These are phyloP conservation scores for Geotrichum reessii DNA, from an alignment of 1,139 yeast species.

Conservation along the genomic window DNA sequence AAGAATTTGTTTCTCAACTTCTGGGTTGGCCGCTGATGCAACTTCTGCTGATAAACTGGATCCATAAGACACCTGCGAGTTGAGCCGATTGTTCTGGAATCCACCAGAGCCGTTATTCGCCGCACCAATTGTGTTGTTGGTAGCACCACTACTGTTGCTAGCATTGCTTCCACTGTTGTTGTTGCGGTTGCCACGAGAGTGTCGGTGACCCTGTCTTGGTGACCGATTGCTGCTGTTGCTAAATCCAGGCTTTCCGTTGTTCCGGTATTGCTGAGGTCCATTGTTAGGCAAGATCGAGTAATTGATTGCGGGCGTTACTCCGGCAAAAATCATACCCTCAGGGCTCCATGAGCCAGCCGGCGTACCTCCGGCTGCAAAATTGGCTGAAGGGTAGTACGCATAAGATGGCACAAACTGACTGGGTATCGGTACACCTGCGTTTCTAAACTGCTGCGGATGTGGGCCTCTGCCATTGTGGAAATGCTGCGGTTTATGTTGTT, in stretches of 20 bases:
- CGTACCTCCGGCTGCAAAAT: neutral
- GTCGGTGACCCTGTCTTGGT: neutral
- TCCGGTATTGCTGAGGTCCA: neutral
- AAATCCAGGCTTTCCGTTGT: conserved; percentile 1
- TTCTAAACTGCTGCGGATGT: neutral
- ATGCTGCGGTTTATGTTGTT: neutral
- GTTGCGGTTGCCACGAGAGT: conserved; percentile 2
- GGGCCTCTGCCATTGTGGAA: conserved; percentile 1
- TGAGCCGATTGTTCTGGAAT: conserved; percentile 31
- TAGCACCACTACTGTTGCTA: conserved; percentile 44
- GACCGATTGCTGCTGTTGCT: conserved; percentile 1
- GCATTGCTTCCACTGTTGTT: conserved; percentile 52
- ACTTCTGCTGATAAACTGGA: conserved; percentile 33
- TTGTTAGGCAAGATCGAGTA: neutral
- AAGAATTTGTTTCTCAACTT: conserved; percentile 83
- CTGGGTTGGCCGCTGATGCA: conserved; percentile 39
- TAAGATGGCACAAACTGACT: neutral
- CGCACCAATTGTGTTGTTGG: conserved; percentile 46
- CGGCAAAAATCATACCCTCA: neutral
- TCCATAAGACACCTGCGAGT: conserved; percentile 28
- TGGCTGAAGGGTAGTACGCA: conserved; percentile 1
- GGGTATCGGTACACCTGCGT: neutral
- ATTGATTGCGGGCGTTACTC: neutral
- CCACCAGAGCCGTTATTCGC: conserved; percentile 64
- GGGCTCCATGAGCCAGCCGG: neutral